Base-by-base conservation (phyloP, 257 asterid species). In the Ajuga chamaepitys region DNA sequence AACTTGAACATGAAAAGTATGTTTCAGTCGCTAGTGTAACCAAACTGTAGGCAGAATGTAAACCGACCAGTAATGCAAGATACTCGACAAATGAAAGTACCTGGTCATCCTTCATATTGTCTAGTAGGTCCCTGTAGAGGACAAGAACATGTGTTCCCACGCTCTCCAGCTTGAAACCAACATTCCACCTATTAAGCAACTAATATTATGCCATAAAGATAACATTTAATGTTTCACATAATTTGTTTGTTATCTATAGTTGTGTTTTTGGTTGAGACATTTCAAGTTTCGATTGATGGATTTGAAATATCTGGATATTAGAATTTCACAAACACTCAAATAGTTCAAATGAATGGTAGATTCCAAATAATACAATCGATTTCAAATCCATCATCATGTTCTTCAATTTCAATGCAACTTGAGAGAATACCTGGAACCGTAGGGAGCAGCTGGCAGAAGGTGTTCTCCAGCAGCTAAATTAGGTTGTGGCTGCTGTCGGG, bases 111-210 rank as follows among this genome's bases (percentile, higher is more conserved):
- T 83, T 83, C 88, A 83, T 77, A 66, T 80, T 83, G 77, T 83
- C 86, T 46, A 83, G 75, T 61, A 77, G 86, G 73, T 83, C 88
- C 46, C 85, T 74, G 46, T 81, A 81, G 5, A 73, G 58, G 67
- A 81, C 74, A 25, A 81, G 81, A 38, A 81, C 87, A 60, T 81
- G 92, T 12, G 84, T 82, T 54, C 91, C 92, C 20, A 86, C 88
- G 26, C 78, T 86, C 73, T 88, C 96, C 70, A 84, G 86, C 91
- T 86, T 86, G 80, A 86, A 86, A 17, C 92, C 95, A 41, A 86
- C 88, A 67, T 88, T 88, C 96, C 92, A 84, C 81, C 90, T 89
- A 71, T 46, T n/a, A 58, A 77, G 12, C 72, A 72, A 67, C 13
- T 35, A 56, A n/a, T 56, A 54, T 17, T 35, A 58, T 38, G 34